phyloP scores from a whole-genome alignment of 495 filamentous ascomycete genomes.

The Copromyces sp. region DNA sequence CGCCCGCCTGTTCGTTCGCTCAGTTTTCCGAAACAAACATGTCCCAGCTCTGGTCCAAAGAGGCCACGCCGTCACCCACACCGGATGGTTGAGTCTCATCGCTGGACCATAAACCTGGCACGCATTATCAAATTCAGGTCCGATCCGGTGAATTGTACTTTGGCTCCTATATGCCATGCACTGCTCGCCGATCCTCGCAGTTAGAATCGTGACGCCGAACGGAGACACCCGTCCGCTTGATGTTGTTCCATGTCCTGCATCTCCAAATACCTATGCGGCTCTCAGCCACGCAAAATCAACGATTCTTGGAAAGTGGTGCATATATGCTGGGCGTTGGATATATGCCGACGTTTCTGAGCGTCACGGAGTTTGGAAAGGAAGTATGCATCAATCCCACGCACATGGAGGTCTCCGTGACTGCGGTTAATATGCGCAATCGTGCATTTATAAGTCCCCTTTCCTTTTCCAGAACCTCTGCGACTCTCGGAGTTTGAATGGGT shows the following conservation, averaged over 20 bases:
- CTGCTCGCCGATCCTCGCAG: not conserved
- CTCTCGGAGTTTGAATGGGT: not conserved
- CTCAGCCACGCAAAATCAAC: not conserved
- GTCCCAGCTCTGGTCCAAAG: not conserved
- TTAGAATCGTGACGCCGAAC: not conserved
- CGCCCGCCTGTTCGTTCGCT: too few relatives aligned
- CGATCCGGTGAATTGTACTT: not conserved
- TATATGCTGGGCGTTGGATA: not conserved
- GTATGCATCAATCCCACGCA: not conserved
- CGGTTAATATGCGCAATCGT: not conserved
- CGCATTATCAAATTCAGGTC: too few relatives aligned
- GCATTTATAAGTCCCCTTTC: not conserved
- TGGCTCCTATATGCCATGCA: not conserved
- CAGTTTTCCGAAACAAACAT: not conserved
- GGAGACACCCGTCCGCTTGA: not conserved
- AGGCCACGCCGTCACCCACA: not conserved
- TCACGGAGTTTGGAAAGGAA: accelerated
- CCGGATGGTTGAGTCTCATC: not conserved
- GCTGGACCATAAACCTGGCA: not conserved
- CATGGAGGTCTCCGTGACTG: not conserved
- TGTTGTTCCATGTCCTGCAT: not conserved
- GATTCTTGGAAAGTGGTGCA: not conserved
- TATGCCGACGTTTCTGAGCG: not conserved
- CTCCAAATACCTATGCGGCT: not conserved
- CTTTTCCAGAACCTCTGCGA: not conserved